Conservation (phyloP, 257 asterid genomes). For the Catharanthus roseus region DNA sequence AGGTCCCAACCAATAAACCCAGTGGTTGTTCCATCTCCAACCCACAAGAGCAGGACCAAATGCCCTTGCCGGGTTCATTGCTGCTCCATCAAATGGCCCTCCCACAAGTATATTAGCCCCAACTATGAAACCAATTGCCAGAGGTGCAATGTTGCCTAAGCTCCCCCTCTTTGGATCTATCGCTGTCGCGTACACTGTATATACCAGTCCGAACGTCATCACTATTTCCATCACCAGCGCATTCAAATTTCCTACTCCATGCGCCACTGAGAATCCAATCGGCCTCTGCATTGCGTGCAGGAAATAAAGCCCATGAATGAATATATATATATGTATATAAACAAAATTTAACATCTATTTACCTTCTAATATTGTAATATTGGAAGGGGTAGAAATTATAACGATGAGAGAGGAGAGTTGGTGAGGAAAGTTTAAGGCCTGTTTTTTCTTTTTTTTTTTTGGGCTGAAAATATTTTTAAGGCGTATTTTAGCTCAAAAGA, state of each 20-base stretch:
- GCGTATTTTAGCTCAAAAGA: too few relatives aligned
- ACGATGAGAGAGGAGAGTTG: too few relatives aligned
- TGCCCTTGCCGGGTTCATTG: slow-evolving; percentile 93
- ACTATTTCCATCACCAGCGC: slow-evolving; percentile 78
- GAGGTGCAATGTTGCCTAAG: slow-evolving; percentile 73
- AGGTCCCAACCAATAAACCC: slow-evolving; percentile 98
- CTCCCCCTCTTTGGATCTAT: slow-evolving; percentile 78
- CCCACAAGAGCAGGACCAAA: slow-evolving; percentile 93
- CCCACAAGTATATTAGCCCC: slow-evolving; percentile 86
- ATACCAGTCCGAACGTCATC: slow-evolving; percentile 72
- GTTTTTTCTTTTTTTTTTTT: too few relatives aligned
- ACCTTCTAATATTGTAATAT: too few relatives aligned
- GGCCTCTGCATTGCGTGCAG: slow-evolving; percentile 70
- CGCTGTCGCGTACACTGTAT: slow-evolving; percentile 73
- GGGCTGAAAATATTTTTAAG: too few relatives aligned
- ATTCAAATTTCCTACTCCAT: slow-evolving; percentile 55
- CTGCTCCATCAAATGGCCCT: slow-evolving; percentile 83
- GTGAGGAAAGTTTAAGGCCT: too few relatives aligned
- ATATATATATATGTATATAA: too few relatives aligned
- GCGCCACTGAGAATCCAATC: slow-evolving; percentile 59
- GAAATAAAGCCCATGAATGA: background rate
- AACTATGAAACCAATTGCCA: slow-evolving; percentile 78
- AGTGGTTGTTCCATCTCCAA: slow-evolving; percentile 88
- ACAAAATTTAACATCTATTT: too few relatives aligned
- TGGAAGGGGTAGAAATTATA: too few relatives aligned